Evolutionary conservation across 768 basidiomycete species (phyloP), one percentile per base, ranked within the genome.

Genomic region (Filobasidium floriforme): DNA sequence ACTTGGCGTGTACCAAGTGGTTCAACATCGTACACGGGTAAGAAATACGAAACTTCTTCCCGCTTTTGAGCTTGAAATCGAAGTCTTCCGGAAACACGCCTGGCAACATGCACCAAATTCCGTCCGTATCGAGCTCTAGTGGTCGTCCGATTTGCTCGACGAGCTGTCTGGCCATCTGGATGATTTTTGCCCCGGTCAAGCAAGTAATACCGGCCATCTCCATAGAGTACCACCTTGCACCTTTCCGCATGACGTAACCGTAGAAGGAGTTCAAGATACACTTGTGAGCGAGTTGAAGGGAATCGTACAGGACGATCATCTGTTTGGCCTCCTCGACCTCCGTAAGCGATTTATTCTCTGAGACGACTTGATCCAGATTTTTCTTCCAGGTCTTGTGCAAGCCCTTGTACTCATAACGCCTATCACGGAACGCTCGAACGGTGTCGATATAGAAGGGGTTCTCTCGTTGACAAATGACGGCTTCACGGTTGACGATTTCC

Each of bases 181-280:
- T 98, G 81, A 99, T 98, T 7, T 86, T 90, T 22, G 96, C 92
- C 46, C 96, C 96, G 0, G 96, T 98, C 61, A 98, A 82, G 80
- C 96, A 99, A 12, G 96, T 98, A 69, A 99, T 97, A 7, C 96
- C 96, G 0, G 96, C 96, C 96, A 99, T 99, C 81, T 99, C 96
- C 96, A 99, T 97, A 32, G 94, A 98, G 78, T 97, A 93, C 96
- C 96, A 99, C 37, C 96, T 83, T 19, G 96, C 96, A 61, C 96
- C 96, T 77, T 99, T 98, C 46, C 96, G 87, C 96, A 98, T 98
- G 76, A 99, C 94, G 73, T 99, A 99, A 41, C 96, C 96, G 76
- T 99, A 99, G 83, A 99, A 99, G 2, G 96, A 98, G 82, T 99
- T 99, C 70, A 99, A 85, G 76, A 99, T 99, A 75, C 93, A 97